Percentiles rank a stretch among this genome's conserved stretches.
Evolutionary conservation across 768 basidiomycete species (phyloP).

Genomic region (Tremella mesenterica): DNA sequence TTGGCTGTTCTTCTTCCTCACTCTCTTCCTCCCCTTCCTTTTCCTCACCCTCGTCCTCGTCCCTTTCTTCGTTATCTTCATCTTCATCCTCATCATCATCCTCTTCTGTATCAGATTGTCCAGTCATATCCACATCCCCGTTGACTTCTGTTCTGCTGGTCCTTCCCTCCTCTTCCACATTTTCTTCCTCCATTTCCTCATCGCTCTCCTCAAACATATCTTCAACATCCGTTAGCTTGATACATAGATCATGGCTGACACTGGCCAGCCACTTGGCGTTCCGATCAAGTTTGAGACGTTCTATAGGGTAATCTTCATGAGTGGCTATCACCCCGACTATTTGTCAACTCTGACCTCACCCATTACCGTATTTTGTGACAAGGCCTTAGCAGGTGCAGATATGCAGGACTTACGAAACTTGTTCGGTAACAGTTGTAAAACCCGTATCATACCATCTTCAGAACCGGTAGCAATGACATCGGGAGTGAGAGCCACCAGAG

Average conservation of each 20-base stretch:
- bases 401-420: slow-evolving; percentile 51
- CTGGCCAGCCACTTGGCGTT: slow-evolving; percentile 79
- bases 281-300: slow-evolving; percentile 64
- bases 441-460: slow-evolving; percentile 80
- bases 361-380: too few species aligned
- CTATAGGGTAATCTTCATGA: slow-evolving; percentile 86
- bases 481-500: slow-evolving; percentile 63
- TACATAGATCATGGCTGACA: slow-evolving; percentile 76
- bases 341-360: background rate
- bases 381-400: background rate
- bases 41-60: slow-evolving; percentile 10
- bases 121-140: slow-evolving; percentile 9
- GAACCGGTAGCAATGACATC: slow-evolving; percentile 79
- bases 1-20: slow-evolving; percentile 8
- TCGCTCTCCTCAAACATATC: slow-evolving; percentile 61
- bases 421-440: slow-evolving; percentile 77
- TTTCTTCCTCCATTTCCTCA: slow-evolving; percentile 37
- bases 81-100: background rate
- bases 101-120: background rate
- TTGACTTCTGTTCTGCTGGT: background rate
- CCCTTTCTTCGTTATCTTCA: background rate
- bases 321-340: slow-evolving; percentile 75
- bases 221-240: slow-evolving; percentile 76
- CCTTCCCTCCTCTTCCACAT: background rate
- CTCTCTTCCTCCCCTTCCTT: slow-evolving; percentile 9